Conservation (phyloP, 2,329 filamentous ascomycete species). For the Ceratocystis lukuohia region DNA sequence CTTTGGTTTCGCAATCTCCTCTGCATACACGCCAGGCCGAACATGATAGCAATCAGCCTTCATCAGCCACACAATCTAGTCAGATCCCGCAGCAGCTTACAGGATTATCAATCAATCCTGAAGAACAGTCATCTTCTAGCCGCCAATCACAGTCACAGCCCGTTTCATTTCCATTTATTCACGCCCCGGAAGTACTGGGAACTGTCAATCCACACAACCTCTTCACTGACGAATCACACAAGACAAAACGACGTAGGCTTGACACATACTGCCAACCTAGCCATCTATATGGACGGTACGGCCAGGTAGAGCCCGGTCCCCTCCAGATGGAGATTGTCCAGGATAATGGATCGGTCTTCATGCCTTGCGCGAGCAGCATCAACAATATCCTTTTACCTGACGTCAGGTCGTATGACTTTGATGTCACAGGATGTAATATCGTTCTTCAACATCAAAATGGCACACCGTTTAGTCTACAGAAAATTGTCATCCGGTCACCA, state of each 20-base stretch:
- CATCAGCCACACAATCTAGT: neutral
- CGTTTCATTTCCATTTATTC: neutral
- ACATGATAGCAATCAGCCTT: neutral
- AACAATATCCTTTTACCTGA: conserved; percentile 79
- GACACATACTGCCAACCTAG: conserved; percentile 38
- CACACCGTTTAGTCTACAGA: conserved; percentile 69
- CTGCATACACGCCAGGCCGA: neutral
- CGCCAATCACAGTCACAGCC: neutral
- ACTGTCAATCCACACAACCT: conserved; percentile 20
- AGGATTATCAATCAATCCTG: neutral
- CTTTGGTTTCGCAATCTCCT: neutral
- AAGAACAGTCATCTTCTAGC: neutral
- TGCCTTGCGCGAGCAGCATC: conserved; percentile 50
- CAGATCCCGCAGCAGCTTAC: neutral
- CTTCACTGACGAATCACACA: conserved; percentile 36
- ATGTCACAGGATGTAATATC: conserved; percentile 76
- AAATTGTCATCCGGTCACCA: conserved; percentile 78
- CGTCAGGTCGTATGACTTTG: conserved; percentile 76
- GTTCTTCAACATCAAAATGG: conserved; percentile 68
- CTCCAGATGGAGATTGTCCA: conserved; percentile 63
- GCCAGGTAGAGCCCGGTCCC: conserved; percentile 70
- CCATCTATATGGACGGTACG: conserved; percentile 73
- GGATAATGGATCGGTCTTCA: conserved; percentile 42
- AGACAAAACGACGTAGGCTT: conserved; percentile 56
- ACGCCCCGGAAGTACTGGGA: neutral